Evolutionary conservation across 2,329 filamentous ascomycete genomes (phyloP).

Genomic region (Clarireedia paspali): DNA sequence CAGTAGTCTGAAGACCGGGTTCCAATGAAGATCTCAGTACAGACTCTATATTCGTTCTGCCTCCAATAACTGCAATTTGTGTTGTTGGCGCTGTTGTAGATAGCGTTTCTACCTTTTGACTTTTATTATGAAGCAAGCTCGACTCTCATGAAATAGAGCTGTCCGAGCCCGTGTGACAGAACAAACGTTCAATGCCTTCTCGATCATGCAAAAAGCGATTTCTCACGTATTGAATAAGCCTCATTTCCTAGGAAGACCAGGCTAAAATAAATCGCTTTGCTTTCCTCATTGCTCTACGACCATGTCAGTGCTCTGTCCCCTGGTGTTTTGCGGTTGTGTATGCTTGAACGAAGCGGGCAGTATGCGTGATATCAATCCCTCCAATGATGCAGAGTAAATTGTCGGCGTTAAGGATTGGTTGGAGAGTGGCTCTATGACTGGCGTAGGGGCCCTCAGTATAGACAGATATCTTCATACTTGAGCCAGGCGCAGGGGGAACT

Average conservation of each 20-base stretch:
- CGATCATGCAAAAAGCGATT: neutral
- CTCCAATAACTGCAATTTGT: neutral
- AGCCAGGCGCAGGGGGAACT: neutral
- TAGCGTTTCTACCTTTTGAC: neutral
- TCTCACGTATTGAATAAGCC: conserved; percentile 22
- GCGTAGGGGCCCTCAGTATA: conserved; percentile 4
- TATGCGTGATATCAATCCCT: neutral
- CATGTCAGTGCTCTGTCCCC: neutral
- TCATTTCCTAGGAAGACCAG: conserved; percentile 22
- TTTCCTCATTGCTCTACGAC: conserved; percentile 14
- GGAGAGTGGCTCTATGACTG: neutral
- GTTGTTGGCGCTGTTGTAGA: neutral
- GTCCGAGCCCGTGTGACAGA: conserved; percentile 10
- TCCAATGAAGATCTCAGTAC: conserved; percentile 15
- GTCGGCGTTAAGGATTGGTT: neutral
- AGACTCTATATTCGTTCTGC: conserved; percentile 14
- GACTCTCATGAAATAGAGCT: neutral
- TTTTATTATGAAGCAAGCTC: neutral
- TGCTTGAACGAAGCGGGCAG: conserved; percentile 15
- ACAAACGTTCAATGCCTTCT: neutral
- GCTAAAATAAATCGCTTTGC: conserved; percentile 21
- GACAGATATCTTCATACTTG: neutral
- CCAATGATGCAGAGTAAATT: conserved; percentile 1
- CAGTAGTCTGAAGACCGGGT: neutral
- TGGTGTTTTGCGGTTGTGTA: conserved; percentile 9